Evolutionary conservation across 257 asterid species (phyloP).

Genomic region (Plantago elongata): DNA sequence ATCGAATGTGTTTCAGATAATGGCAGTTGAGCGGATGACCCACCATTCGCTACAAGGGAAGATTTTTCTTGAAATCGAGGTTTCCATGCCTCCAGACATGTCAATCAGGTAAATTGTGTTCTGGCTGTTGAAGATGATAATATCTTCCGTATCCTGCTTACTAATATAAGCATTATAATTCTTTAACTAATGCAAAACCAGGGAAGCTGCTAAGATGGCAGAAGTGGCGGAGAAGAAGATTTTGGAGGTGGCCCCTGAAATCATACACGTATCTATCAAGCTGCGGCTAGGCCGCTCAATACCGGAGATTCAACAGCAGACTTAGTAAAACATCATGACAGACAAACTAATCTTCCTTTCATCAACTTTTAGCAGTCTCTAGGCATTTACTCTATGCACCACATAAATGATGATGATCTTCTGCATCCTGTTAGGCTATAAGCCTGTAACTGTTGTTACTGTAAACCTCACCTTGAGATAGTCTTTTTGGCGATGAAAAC

Average conservation of each 20-base stretch:
- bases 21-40: constrained; percentile 62
- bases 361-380: no score
- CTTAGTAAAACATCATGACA: no score
- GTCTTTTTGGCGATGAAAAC: no score
- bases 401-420: no score
- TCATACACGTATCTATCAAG: constrained; percentile 52
- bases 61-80: constrained; percentile 73
- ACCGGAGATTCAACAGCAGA: no score
- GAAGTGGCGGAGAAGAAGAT: constrained; percentile 65
- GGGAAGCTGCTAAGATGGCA: constrained; percentile 69
- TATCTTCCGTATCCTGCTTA: no score
- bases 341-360: no score
- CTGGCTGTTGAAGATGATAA: no score
- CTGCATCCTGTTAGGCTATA: no score
- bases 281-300: constrained; percentile 57
- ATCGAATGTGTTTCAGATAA: constrained; percentile 44
- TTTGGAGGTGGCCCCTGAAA: constrained; percentile 39
- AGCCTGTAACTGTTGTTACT: no score
- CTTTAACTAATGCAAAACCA: constrained; percentile 20
- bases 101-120: constrained; percentile 45
- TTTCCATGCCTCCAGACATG: constrained; percentile 68
- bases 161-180: background rate
- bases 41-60: constrained; percentile 85
- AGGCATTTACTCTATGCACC: no score
- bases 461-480: no score